Base-by-base conservation (phyloP, 116 monocot genomes). In the Trichopus zeylanicus region DNA sequence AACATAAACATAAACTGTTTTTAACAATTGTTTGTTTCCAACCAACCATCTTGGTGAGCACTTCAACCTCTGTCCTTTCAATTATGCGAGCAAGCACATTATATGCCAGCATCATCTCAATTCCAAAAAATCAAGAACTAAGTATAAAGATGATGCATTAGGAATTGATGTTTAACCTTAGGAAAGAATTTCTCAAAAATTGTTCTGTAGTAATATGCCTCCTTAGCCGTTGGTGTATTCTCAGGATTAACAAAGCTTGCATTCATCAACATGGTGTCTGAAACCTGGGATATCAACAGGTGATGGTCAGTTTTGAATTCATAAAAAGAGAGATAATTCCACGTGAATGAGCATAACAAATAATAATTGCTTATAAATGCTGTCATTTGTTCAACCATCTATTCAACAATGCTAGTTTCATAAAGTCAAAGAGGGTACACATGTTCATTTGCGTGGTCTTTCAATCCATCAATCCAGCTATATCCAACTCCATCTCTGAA, bases 391-490 rank as follows among this genome's bases (percentile, higher is more conserved):
- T n/a, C n/a, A n/a, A n/a, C 46, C 18, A 12, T 46, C 18, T 3
- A 53, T 27, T n/a, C 25, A 25, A 7, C 2, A 10, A 28, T 13
- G 27, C n/a, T 29, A n/a, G n/a, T n/a, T n/a, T n/a, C n/a, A n/a
- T n/a, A n/a, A n/a, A n/a, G n/a, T n/a, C n/a, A n/a, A 63, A 59
- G 29, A 68, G 18, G 38, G 68, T 2, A 38, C 87, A 98, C 97
- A 80, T 87, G 87, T 70, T 77, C 67, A 59, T 75, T 82, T 60
- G 91, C 97, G 70, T 98, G 91, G 61, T 76, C 88, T 62, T 88
- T 98, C 70, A 91, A 80, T 26, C 97, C 97, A 74, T 91, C 97
- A 62, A 98, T 98, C 97, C 97, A 98, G 71, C 91, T 91, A 46
- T 98, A 98, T 6, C 97, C 91, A 12, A 98, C 97, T 33, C 97